Evolutionary conservation across 352 stramenopile species (phyloP).

Genomic region (Pythium utonaiense): DNA sequence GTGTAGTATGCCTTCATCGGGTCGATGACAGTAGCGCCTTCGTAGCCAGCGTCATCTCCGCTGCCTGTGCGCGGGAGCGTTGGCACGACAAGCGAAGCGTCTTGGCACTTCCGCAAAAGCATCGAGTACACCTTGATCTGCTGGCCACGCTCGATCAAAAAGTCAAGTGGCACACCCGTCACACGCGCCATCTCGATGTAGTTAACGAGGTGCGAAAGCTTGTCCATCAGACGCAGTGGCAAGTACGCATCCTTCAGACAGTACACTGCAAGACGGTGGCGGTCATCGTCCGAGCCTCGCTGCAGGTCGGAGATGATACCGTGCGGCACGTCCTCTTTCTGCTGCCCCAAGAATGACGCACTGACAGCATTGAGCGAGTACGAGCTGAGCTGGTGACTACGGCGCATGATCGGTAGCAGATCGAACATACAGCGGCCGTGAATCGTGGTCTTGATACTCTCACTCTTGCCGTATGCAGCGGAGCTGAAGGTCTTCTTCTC

Average conservation of each 20-base stretch:
- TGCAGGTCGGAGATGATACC: conserved; percentile 96
- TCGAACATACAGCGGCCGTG: conserved; percentile 98
- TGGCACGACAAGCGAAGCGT: conserved; percentile 94
- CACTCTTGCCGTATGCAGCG: conserved; percentile 95
- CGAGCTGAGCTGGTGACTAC: conserved; percentile 98
- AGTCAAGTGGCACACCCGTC: conserved; percentile 96
- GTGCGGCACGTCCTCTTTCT: conserved; percentile 99
- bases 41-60: conserved; percentile 90
- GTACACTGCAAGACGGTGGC: conserved; percentile 97
- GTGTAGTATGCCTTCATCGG: conserved; percentile 99
- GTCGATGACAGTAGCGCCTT: conserved; percentile 99
- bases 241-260: conserved; percentile 99
- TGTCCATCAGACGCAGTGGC: conserved; percentile 96
- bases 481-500: conserved; percentile 98
- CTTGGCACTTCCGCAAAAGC: conserved; percentile 96
- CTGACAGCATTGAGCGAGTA: conserved; percentile 99
- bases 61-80: conserved; percentile 89
- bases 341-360: conserved; percentile 95
- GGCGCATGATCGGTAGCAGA: conserved; percentile 99
- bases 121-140: conserved; percentile 99
- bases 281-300: conserved; percentile 95
- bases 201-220: conserved; percentile 99
- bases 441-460: conserved; percentile 98
- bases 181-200: conserved; percentile 99
- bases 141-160: conserved; percentile 97